Base-by-base conservation (phyloP, 495 filamentous ascomycete species). In the Hypoxylon perforatum region DNA sequence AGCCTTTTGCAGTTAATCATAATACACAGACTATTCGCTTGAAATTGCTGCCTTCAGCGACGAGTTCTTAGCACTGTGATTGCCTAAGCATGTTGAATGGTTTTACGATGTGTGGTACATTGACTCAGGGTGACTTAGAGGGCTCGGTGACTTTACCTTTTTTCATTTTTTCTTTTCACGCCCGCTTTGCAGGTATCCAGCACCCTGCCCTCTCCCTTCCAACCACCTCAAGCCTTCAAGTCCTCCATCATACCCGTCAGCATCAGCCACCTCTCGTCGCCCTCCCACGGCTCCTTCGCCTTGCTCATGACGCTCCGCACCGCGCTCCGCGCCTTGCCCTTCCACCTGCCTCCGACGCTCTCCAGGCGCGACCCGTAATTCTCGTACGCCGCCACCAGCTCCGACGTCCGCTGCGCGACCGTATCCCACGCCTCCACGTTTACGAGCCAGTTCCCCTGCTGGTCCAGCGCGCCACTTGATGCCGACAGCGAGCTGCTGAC, bases 251-350 rank as follows among this genome's bases (percentile, higher is more conserved):
- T 77, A 57, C 76, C 83, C 73, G 82, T 76, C 75, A 98, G 74
- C 49, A 73, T 82, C 50, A 83, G 81, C 89, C 88, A 97, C 58
- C 85, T 91, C 56, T 84, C 79, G 41, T 82, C 90, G 2, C 82
- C 92, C 78, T 96, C 93, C 92, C 93, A 97, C 4, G 75, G 84
- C 65, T 91, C 89, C 78, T 88, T 96, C 12, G 87, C 94, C 73
- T 90, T 91, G 0, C 93, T 91, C 78, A 93, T 79, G 6, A 97
- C 86, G 19, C 90, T 91, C 39, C 92, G 81, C 2, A 97, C 83
- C 6, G 92, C 93, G 73, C 87, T 92, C 73, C 92, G 82, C 1
- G 92, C 90, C 85, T 97, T 98, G 52, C 91, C 92, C 72, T 86
- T 90, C 95, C 95, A 98, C 73, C 80, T 84, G 2, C 23, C 49